Base-by-base conservation (phyloP, 306 rosid genomes). In the Comarum palustre region DNA sequence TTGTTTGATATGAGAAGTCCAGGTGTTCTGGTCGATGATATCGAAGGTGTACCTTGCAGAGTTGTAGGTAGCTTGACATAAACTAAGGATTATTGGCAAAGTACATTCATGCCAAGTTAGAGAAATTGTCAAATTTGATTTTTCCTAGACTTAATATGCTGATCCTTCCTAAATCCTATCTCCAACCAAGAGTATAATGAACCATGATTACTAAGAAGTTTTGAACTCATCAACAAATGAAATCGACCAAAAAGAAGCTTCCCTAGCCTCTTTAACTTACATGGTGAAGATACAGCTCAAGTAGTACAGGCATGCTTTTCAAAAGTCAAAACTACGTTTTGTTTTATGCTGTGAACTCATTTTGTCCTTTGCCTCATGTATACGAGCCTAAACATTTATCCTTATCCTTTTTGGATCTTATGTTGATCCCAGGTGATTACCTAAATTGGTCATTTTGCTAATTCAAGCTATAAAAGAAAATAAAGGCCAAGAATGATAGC, bases 71-170 rank as follows among this genome's bases (percentile, higher is more conserved):
- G 8, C 25, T 72, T 42, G 75, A 72, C 55, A 57, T 2, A 55
- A 57, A 72, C 75, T 17, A 57, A 72, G 55, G 29, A 57, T 57
- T 1, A 3, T 71, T 71, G 74, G 64, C 22, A 36, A 8, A 13
- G 19, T 25, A 17, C 55, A 27, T 15, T 17, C 42, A 24, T 57
- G 55, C 24, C 67, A 41, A 24, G 66, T 22, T 39, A 2, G 4
- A 38, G 39, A 42, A 38, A 16, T 15, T 27, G 11, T 54, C 31
- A 29, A 25, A 25, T 9, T 58, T 25, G 13, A 46, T 10, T 31
- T 72, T 25, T 31, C 57, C 27, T 25, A 55, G 66, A 38, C 38
- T 22, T 8, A 58, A 72, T 57, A 72, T 42, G 27, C 55, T 55
- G n/a, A n/a, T n/a, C n/a, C 9, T 72, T 42, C 57, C 57, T 72